A percentile compares a stretch with the other conserved stretches of the same genome.
These are phyloP conservation scores for Anastatica hierochuntica DNA, from an alignment of 345 rosid species.

Conservation along the genomic window DNA sequence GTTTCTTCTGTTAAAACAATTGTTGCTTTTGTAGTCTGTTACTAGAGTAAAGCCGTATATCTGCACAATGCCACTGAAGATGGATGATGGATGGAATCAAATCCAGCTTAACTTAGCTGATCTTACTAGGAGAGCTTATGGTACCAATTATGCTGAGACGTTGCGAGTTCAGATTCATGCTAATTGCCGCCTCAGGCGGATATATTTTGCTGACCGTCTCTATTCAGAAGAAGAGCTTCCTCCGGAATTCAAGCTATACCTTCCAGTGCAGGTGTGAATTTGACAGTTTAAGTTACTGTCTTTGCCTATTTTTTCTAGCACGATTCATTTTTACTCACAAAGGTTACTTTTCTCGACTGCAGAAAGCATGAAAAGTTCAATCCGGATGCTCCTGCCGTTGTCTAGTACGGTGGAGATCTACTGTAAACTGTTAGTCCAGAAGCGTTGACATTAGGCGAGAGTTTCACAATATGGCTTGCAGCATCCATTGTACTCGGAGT, in stretches of 20 bases:
- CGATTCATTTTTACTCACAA: not conserved
- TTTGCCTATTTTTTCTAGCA: not conserved
- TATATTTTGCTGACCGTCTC: constrained; percentile 85
- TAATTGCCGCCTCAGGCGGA: constrained; percentile 81
- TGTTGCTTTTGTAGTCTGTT: constrained; percentile 42
- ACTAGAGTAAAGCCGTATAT: constrained; percentile 94
- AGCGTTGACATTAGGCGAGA: too few species aligned
- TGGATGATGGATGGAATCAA: constrained; percentile 99
- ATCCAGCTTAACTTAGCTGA: constrained; percentile 86
- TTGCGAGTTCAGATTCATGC: constrained; percentile 95
- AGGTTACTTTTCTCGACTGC: not conserved
- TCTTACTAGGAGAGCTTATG: constrained; percentile 89
- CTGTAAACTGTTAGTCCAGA: too few species aligned
- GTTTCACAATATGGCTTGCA: too few species aligned
- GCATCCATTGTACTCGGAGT: too few species aligned
- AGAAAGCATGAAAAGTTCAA: not conserved
- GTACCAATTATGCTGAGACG: constrained; percentile 94
- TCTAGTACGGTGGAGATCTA: too few species aligned
- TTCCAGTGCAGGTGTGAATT: constrained; percentile 70
- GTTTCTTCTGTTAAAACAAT: not conserved
- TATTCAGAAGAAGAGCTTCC: constrained; percentile 99
- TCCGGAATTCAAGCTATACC: constrained; percentile 87
- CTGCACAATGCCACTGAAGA: constrained; percentile 88
- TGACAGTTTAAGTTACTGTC: not conserved
- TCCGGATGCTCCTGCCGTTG: too few species aligned